Evolutionary conservation across 495 filamentous ascomycete species (phyloP).

Genomic region (Penicillium antarcticum): DNA sequence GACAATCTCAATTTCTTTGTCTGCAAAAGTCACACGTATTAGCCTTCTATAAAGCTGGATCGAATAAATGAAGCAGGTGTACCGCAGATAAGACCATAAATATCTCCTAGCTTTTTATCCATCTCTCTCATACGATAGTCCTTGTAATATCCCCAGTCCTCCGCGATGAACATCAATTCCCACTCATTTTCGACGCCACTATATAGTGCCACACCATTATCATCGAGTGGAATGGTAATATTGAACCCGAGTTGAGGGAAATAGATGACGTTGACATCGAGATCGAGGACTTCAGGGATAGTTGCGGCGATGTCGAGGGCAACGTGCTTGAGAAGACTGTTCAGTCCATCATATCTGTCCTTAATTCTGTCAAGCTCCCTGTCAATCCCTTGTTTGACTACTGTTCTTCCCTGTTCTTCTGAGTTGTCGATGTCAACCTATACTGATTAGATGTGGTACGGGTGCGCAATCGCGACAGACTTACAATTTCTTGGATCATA

Average conservation of each 20-base stretch:
- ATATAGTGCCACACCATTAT: constrained; percentile 59
- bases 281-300: constrained; percentile 58
- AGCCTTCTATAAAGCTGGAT: neutral
- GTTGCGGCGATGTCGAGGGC: constrained; percentile 57
- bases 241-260: constrained; percentile 92
- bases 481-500: constrained; percentile 63
- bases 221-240: constrained; percentile 67
- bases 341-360: constrained; percentile 71
- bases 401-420: constrained; percentile 66
- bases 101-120: constrained; percentile 79
- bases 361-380: constrained; percentile 75
- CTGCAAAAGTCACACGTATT: constrained; percentile 34
- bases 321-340: constrained; percentile 64
- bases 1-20: constrained; percentile 88
- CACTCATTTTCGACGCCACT: constrained; percentile 62
- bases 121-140: constrained; percentile 79
- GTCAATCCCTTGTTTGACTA: constrained; percentile 71
- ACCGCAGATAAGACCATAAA: constrained; percentile 81
- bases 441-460: constrained; percentile 3
- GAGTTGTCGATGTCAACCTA: constrained; percentile 82
- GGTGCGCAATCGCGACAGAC: neutral
- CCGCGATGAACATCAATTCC: constrained; percentile 75
- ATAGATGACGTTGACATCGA: constrained; percentile 75
- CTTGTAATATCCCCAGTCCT: constrained; percentile 79
- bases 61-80: constrained; percentile 19